Percentiles rank a stretch among this genome's conserved stretches.
phyloP scores from a whole-genome alignment of 179 eudicot species.

The Spergularia azorica region DNA sequence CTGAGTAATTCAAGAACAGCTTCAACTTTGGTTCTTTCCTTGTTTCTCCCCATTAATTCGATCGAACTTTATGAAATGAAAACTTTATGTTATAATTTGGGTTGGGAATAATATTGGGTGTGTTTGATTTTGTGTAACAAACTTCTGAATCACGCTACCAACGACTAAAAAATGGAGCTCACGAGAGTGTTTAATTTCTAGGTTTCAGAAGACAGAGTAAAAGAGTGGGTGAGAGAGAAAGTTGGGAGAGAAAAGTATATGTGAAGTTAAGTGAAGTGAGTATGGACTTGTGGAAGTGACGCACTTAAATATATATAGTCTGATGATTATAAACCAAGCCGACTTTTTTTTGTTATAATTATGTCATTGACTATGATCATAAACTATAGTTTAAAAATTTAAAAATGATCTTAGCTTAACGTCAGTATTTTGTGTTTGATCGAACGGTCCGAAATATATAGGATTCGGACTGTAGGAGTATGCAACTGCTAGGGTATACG shows the following conservation, averaged over 20 bases:
- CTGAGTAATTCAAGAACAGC: conserved; percentile 64
- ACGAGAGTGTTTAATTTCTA: not conserved
- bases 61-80: too few species aligned
- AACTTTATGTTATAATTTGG: too few species aligned
- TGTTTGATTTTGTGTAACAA: not conserved
- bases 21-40: conserved; percentile 53
- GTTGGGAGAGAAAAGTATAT: not conserved
- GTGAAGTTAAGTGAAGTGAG: not conserved
- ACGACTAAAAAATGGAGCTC: not conserved
- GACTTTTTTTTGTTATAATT: not conserved
- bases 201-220: not conserved
- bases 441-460: conserved; percentile 10
- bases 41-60: conserved; percentile 32
- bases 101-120: not conserved
- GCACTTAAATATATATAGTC: too few species aligned
- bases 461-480: too few species aligned
- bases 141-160: conserved; percentile 18
- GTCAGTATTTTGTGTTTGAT: conserved; percentile 10
- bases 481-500: too few species aligned
- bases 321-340: too few species aligned
- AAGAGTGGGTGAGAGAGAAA: conserved; percentile 5
- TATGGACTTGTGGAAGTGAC: too few species aligned
- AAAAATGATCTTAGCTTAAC: conserved; percentile 19
- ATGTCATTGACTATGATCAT: not conserved
- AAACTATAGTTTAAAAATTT: conserved; percentile 12